Percentiles rank a stretch among this genome's conserved stretches.
Conservation (phyloP, 1,284 basidiomycete genomes). For the Pyrrhoderma lamaoense region DNA sequence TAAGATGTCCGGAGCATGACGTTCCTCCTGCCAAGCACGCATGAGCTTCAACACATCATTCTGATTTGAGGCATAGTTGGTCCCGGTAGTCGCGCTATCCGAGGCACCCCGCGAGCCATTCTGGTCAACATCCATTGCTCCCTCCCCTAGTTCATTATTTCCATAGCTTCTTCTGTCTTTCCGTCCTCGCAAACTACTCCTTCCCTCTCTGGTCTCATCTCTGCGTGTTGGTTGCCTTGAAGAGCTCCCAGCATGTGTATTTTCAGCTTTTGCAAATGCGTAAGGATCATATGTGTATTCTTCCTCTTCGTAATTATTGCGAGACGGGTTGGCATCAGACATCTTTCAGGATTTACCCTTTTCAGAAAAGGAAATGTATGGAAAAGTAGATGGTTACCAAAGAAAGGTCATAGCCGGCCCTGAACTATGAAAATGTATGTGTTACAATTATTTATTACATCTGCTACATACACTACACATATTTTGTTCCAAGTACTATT, state of each 20-base stretch:
- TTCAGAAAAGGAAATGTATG: too few species aligned
- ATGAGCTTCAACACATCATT: conserved; percentile 57
- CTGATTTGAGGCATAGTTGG: conserved; percentile 24
- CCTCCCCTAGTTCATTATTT: neutral
- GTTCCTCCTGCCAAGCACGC: conserved; percentile 80
- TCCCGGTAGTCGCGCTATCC: neutral
- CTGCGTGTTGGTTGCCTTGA: neutral
- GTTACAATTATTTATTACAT: too few species aligned
- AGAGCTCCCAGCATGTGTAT: neutral
- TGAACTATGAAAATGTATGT: too few species aligned
- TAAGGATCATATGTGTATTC: conserved; percentile 15
- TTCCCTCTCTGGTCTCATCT: neutral
- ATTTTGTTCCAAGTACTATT: too few species aligned
- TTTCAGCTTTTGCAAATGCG: neutral
- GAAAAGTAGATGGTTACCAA: too few species aligned
- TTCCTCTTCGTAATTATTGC: conserved; percentile 12
- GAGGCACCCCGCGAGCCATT: neutral
- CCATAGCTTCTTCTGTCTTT: neutral
- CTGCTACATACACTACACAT: too few species aligned
- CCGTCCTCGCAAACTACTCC: neutral
- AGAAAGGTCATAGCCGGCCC: too few species aligned
- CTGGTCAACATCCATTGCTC: conserved; percentile 13
- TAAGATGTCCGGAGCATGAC: conserved; percentile 76
- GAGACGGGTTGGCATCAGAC: conserved; percentile 5
- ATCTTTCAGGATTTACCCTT: neutral